These are phyloP conservation scores for Lycium ferocissimum DNA, from an alignment of 257 asterid species.

Conservation along the genomic window DNA sequence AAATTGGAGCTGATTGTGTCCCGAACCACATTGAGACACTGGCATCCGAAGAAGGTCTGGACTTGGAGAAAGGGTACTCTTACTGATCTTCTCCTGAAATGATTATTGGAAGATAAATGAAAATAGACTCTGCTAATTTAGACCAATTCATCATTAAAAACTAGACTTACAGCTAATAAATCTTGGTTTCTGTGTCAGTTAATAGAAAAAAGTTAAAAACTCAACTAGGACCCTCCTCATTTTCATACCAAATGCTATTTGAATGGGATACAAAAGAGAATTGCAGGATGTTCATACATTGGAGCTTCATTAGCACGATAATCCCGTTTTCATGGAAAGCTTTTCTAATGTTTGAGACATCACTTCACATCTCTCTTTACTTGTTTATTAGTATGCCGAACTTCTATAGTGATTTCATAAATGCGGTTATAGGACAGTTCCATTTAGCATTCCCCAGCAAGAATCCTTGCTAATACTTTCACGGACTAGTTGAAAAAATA, in stretches of 20 bases:
- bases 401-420: not conserved
- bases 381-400: not conserved
- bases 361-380: not conserved
- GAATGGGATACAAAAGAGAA: not conserved
- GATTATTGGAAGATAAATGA: slow-evolving; percentile 32
- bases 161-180: not conserved
- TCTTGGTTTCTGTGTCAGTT: not conserved
- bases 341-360: not conserved
- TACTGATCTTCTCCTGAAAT: slow-evolving; percentile 64
- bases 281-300: not conserved
- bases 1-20: slow-evolving; percentile 61
- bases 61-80: slow-evolving; percentile 60
- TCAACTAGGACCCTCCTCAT: not conserved
- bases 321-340: not conserved
- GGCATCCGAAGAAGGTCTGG: slow-evolving; percentile 60
- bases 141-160: not conserved
- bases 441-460: not conserved
- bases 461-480: not conserved
- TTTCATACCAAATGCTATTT: not conserved
- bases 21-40: slow-evolving; percentile 57
- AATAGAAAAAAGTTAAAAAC: not conserved
- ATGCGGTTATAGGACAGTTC: not conserved
- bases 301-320: not conserved
- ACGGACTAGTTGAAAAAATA: not conserved
- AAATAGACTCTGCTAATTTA: slow-evolving; percentile 43